These are phyloP conservation scores for Flaveria brownii DNA, from an alignment of 129 eudicot genomes.

Conservation along the genomic window DNA sequence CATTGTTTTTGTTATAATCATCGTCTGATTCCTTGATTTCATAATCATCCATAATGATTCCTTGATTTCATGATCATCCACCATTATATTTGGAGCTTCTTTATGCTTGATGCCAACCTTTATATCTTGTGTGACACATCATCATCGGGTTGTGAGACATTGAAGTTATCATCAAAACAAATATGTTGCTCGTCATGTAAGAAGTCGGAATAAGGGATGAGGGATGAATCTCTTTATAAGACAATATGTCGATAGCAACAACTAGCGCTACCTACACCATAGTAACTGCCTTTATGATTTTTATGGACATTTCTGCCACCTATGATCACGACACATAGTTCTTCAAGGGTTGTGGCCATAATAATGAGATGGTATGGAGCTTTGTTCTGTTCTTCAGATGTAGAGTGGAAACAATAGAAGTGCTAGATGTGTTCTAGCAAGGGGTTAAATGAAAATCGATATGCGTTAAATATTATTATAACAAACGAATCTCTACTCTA, in stretches of 20 bases:
- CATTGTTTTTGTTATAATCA: not conserved
- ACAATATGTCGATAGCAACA: not conserved
- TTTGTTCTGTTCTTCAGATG: no score
- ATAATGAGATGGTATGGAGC: not conserved
- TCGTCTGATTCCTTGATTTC: not conserved
- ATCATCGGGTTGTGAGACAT: not conserved
- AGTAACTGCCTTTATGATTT: not conserved
- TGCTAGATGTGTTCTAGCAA: no score
- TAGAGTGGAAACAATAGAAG: no score
- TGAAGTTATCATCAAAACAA: not conserved
- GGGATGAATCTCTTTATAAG: no score
- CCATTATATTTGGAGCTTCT: no score
- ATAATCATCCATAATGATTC: not conserved
- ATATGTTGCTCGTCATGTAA: not conserved
- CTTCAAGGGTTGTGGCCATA: not conserved
- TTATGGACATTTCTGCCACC: not conserved
- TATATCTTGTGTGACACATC: not conserved
- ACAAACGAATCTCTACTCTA: no score
- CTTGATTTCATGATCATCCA: no score
- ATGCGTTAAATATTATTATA: no score
- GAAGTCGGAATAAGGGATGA: not conserved
- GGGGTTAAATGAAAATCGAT: no score
- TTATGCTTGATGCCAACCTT: not conserved
- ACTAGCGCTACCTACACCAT: not conserved
- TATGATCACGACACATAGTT: not conserved